Evolutionary conservation across 1,139 yeast species (phyloP).

Genomic region (Candida sojae): DNA sequence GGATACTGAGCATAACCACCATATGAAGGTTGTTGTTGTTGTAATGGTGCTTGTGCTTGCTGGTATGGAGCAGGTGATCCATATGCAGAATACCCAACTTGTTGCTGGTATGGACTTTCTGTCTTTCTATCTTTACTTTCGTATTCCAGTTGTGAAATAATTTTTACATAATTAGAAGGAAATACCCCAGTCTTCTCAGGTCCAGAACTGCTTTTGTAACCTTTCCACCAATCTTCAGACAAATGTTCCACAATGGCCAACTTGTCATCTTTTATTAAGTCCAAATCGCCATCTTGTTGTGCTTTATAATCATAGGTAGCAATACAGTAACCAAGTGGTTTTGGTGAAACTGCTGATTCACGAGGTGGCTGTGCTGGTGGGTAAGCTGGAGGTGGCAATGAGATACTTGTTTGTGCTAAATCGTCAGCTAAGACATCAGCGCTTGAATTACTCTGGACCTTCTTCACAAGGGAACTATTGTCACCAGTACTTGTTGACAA

Average conservation of each 20-base stretch:
- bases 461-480: constrained; percentile 1
- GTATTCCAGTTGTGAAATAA: constrained; percentile 40
- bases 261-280: constrained; percentile 64
- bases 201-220: constrained; percentile 45
- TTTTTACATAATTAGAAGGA: constrained; percentile 81
- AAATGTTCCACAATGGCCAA: constrained; percentile 71
- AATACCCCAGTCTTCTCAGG: constrained; percentile 74
- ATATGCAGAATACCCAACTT: constrained; percentile 7
- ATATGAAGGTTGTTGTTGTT: constrained; percentile 34
- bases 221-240: constrained; percentile 92
- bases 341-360: constrained; percentile 15
- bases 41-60: constrained; percentile 11
- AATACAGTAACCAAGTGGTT: constrained; percentile 47
- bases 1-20: constrained; percentile 53
- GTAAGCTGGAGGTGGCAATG: constrained; percentile 16
- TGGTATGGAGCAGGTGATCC: constrained; percentile 11
- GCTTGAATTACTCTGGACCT: constrained; percentile 7
- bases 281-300: constrained; percentile 74
- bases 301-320: constrained; percentile 70
- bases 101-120: constrained; percentile 11
- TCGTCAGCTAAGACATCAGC: constrained; percentile 20
- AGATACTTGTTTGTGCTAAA: constrained; percentile 25
- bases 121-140: constrained; percentile 16
- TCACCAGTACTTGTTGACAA: constrained; percentile 20
- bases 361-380: constrained; percentile 24